A percentile compares a stretch with the other conserved stretches of the same genome.
Evolutionary conservation across 768 basidiomycete genomes (phyloP).

Genomic region (Ephemerocybe angulata): DNA sequence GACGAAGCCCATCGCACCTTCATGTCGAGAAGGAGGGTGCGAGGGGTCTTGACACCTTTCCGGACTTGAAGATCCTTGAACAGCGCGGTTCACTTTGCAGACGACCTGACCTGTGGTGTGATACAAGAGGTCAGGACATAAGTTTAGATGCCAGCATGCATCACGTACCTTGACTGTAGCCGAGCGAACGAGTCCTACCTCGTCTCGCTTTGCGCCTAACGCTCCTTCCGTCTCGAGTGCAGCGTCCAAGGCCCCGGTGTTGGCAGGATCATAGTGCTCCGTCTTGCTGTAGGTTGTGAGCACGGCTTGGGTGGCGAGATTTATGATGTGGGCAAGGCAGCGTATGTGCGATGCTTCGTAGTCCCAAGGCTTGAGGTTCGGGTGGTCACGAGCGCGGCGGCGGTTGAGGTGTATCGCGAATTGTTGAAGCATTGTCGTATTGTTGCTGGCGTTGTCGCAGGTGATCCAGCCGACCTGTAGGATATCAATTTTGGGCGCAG

Average conservation of each 20-base stretch:
- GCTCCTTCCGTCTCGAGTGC: background rate
- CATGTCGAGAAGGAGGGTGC: slow-evolving; percentile 28
- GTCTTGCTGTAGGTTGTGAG: slow-evolving; percentile 20
- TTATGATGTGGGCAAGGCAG: slow-evolving; percentile 18
- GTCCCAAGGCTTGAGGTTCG: no score
- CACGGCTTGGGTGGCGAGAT: slow-evolving; percentile 31
- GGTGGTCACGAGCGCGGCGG: background rate
- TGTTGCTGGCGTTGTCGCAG: slow-evolving; percentile 33
- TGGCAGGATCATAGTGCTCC: slow-evolving; percentile 17
- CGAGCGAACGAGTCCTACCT: background rate
- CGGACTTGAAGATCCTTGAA: slow-evolving; percentile 13
- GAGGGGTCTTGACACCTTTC: background rate
- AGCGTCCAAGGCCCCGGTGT: background rate
- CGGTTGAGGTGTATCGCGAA: slow-evolving; percentile 24
- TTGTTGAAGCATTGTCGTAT: slow-evolving; percentile 29
- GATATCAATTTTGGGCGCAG: no score
- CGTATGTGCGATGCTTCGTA: no score
- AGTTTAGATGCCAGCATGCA: background rate
- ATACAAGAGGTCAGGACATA: background rate
- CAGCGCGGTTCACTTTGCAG: background rate
- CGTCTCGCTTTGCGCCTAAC: slow-evolving; percentile 9
- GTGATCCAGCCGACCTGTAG: slow-evolving; percentile 21
- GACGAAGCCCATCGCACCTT: slow-evolving; percentile 29
- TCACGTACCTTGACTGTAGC: background rate
- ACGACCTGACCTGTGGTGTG: background rate